A percentile compares a stretch with the other conserved stretches of the same genome.
phyloP scores from a whole-genome alignment of 2,329 filamentous ascomycete genomes.

The Arthrobotrys iridis region DNA sequence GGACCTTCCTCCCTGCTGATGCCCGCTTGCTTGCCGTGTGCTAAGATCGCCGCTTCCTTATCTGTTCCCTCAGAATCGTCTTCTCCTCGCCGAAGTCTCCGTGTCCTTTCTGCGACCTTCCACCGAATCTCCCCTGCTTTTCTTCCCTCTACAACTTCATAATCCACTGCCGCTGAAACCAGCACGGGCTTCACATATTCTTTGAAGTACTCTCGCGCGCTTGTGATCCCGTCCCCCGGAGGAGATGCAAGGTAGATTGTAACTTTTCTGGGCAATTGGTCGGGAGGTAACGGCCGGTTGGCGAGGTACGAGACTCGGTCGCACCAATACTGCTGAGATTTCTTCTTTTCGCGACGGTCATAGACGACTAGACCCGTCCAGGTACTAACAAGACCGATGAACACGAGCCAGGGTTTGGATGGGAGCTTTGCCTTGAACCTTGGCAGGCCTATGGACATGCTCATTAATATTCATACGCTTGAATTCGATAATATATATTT shows the following conservation, averaged over 20 bases:
- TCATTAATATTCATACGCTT: neutral
- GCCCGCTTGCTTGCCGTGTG: slow-evolving; percentile 72
- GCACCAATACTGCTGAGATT: slow-evolving; percentile 85
- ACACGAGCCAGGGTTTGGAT: slow-evolving; percentile 98
- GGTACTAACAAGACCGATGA: slow-evolving; percentile 79
- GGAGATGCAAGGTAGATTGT: slow-evolving; percentile 87
- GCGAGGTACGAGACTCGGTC: slow-evolving; percentile 85
- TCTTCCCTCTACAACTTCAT: slow-evolving; percentile 92
- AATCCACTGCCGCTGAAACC: slow-evolving; percentile 88
- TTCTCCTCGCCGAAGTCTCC: slow-evolving; percentile 73
- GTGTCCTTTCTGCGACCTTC: slow-evolving; percentile 84
- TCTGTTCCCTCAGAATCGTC: slow-evolving; percentile 63
- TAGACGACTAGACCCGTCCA: slow-evolving; percentile 86
- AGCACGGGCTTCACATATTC: slow-evolving; percentile 95
- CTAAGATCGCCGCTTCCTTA: slow-evolving; percentile 70
- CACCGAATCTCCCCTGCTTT: slow-evolving; percentile 92
- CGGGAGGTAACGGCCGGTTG: slow-evolving; percentile 76
- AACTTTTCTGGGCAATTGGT: slow-evolving; percentile 80
- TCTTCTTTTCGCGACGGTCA: slow-evolving; percentile 89
- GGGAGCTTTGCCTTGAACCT: slow-evolving; percentile 84
- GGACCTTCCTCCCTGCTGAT: slow-evolving; percentile 77
- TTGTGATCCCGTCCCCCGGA: slow-evolving; percentile 82
- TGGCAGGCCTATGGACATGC: slow-evolving; percentile 73
- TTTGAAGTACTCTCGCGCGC: slow-evolving; percentile 92
- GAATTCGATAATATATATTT: slow-evolving; percentile 2